These are phyloP conservation scores for Pseudoscleropodium purum DNA, from an alignment of 225 moss, liverwort and hornwort species.

Conservation along the genomic window DNA sequence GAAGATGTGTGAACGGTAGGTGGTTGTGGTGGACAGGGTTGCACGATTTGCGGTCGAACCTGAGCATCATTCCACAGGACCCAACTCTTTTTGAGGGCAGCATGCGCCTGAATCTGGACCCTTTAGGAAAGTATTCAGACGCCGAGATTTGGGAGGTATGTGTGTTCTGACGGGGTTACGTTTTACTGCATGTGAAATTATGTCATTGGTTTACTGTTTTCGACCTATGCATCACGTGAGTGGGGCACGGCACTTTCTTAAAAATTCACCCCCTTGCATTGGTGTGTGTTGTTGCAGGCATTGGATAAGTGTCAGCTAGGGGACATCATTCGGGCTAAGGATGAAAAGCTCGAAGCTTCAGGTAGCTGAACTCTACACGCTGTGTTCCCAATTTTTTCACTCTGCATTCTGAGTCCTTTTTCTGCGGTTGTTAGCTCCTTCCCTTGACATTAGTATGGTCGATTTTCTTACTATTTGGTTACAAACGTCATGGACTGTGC, in stretches of 20 bases:
- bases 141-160: slow-evolving; percentile 13
- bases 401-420: too few species aligned
- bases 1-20: background rate
- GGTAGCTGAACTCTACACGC: background rate
- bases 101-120: slow-evolving; percentile 65
- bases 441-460: too few species aligned
- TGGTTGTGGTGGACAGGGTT: slow-evolving; percentile 12
- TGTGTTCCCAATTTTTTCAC: too few species aligned
- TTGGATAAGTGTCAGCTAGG: slow-evolving; percentile 78
- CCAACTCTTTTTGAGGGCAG: slow-evolving; percentile 56
- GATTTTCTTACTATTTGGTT: too few species aligned
- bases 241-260: background rate
- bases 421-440: too few species aligned
- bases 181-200: background rate
- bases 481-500: too few species aligned
- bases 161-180: background rate
- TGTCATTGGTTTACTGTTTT: background rate
- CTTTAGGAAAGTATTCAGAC: slow-evolving; percentile 42
- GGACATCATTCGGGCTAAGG: slow-evolving; percentile 41
- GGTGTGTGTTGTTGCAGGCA: slow-evolving; percentile 22
- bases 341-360: slow-evolving; percentile 41
- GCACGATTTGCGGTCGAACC: slow-evolving; percentile 51
- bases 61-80: slow-evolving; percentile 55
- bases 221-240: background rate
- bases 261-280: background rate